Conservation (phyloP, 2,329 filamentous ascomycete species). For the Canariomyces notabilis region DNA sequence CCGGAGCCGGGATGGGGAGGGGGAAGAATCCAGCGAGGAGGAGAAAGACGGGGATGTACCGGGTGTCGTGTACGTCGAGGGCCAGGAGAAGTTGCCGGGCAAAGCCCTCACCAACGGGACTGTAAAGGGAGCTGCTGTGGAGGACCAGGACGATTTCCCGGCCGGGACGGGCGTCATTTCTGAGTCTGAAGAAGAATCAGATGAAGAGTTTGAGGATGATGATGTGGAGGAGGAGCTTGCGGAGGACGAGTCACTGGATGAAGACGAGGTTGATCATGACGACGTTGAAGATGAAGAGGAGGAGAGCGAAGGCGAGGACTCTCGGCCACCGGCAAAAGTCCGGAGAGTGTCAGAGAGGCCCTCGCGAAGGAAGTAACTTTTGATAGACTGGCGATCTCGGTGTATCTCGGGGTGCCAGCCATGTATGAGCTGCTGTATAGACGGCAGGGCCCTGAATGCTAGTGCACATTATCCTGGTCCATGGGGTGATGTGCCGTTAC, state of each 20-base stretch:
- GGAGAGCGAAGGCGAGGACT: slow-evolving; percentile 28
- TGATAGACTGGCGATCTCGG: not conserved
- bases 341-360: slow-evolving; percentile 30
- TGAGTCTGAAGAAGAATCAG: slow-evolving; percentile 57
- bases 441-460: too few relatives aligned
- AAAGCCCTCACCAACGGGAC: slow-evolving; percentile 33
- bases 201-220: slow-evolving; percentile 34
- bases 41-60: slow-evolving; percentile 62
- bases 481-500: too few relatives aligned
- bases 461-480: too few relatives aligned
- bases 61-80: slow-evolving; percentile 83
- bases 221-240: slow-evolving; percentile 23
- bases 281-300: slow-evolving; percentile 33
- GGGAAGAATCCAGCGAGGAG: slow-evolving; percentile 49
- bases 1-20: slow-evolving; percentile 41
- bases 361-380: slow-evolving; percentile 28
- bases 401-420: not conserved
- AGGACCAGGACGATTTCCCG: slow-evolving; percentile 55
- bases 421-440: slow-evolving; percentile 4
- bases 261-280: slow-evolving; percentile 33
- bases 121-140: slow-evolving; percentile 38
- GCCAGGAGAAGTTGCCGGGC: slow-evolving; percentile 54
- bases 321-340: slow-evolving; percentile 33
- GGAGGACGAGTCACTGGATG: slow-evolving; percentile 28
- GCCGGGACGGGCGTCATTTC: slow-evolving; percentile 55